These are phyloP conservation scores for Malus domestica DNA, from an alignment of 306 rosid species.

Conservation along the genomic window DNA sequence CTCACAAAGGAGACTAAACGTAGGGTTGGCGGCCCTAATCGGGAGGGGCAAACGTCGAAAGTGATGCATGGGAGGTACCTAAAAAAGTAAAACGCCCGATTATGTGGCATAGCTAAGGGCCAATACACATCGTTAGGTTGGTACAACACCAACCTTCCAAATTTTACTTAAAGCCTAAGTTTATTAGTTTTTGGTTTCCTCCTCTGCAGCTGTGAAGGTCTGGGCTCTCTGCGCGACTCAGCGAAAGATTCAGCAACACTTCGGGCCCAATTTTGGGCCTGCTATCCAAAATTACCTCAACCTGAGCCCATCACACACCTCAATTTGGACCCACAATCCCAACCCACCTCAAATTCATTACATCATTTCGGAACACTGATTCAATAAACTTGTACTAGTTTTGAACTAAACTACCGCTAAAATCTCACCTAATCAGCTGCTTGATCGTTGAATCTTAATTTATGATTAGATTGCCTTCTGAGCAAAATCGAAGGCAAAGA, in stretches of 20 bases:
- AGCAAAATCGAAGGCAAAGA: conserved; percentile 12
- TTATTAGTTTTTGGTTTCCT: not conserved
- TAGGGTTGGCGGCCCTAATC: not conserved
- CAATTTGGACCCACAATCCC: not conserved
- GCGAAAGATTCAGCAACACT: not conserved
- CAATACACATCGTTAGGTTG: not conserved
- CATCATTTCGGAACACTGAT: not conserved
- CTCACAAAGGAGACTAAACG: not conserved
- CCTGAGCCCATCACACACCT: not conserved
- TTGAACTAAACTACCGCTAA: not conserved
- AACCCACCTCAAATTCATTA: not conserved
- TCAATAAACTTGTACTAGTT: not conserved
- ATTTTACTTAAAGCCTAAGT: not conserved
- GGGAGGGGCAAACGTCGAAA: not conserved
- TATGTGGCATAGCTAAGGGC: not conserved
- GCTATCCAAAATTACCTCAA: not conserved
- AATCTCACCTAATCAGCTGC: conserved; percentile 1
- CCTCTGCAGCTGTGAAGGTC: not conserved
- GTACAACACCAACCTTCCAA: not conserved
- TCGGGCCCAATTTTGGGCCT: not conserved
- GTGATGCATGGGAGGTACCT: not conserved
- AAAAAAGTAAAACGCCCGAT: not conserved
- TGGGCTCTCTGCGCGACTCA: too few relatives aligned
- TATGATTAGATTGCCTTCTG: conserved; percentile 3
- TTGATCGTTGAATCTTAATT: not conserved